A percentile compares a stretch with the other conserved stretches of the same genome.
These are phyloP conservation scores for Tulasnella calospora DNA, from an alignment of 768 basidiomycete species.

Conservation along the genomic window DNA sequence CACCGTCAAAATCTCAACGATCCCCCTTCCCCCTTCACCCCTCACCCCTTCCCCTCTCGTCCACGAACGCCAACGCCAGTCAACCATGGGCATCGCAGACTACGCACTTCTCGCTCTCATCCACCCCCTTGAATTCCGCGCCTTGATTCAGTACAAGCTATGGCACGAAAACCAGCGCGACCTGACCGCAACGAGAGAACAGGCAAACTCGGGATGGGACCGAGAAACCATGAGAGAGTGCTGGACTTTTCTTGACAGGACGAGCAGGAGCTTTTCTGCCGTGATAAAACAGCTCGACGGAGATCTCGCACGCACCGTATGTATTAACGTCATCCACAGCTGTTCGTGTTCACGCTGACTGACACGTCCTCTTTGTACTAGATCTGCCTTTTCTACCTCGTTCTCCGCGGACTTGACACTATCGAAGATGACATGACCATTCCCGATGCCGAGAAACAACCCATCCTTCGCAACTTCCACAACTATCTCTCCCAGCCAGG, in stretches of 20 bases:
- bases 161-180: conserved; percentile 80
- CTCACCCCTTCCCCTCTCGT: not conserved
- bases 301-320: conserved; percentile 83
- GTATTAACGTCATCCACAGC: conserved; percentile 5
- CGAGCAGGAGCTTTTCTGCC: conserved; percentile 82
- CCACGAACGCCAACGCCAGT: not conserved
- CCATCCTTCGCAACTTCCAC: conserved; percentile 78
- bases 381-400: conserved; percentile 94
- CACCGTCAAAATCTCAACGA: conserved; percentile 2
- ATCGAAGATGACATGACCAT: conserved; percentile 99
- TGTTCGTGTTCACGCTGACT: not conserved
- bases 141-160: conserved; percentile 74
- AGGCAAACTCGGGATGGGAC: conserved; percentile 81
- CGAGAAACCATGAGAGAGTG: conserved; percentile 79
- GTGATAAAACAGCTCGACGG: conserved; percentile 97
- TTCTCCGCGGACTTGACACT: conserved; percentile 91
- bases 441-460: conserved; percentile 77
- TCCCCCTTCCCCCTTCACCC: not conserved
- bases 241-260: conserved; percentile 84
- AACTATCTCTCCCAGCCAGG: conserved; percentile 71
- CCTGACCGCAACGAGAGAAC: conserved; percentile 68
- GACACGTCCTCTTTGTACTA: conserved; percentile 35
- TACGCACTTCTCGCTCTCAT: conserved; percentile 67
- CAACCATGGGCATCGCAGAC: conserved; percentile 50
- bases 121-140: conserved; percentile 79